Base-by-base conservation (phyloP, 2,329 filamentous ascomycete genomes). In the Aureobasidium sp. region DNA sequence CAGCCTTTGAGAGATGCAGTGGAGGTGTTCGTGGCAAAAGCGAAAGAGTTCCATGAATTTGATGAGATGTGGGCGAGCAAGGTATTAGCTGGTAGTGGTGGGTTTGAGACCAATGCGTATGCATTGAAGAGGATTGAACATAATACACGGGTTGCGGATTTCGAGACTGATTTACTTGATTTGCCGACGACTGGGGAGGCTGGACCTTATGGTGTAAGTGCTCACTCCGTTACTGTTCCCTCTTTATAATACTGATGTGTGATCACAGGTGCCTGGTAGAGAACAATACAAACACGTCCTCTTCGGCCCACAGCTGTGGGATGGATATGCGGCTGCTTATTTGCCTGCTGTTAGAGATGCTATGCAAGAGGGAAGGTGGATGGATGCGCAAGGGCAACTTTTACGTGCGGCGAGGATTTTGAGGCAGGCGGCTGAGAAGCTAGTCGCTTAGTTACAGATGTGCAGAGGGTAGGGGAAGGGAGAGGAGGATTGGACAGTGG, bases 241-340 rank as follows among this genome's bases (percentile, higher is more conserved):
- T 23, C 11, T 43, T n/a, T 18, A 23, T 7, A 13, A 6, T 47
- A 23, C 56, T 43, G 45, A 61, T 15, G 6, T n/a, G 3, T 5
- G 67, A 64, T 69, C 7, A 59, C 65, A 94, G 92, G 87, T 97
- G 6, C 93, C 93, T 45, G 93, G 93, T 72, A 90, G 95, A 69
- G 93, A 92, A 7, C 96, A 98, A 80, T 99, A 94, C 85, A 97
- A 97, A 78, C 96, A 98, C 79, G 87, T 97, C 74, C 82, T 99
- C 65, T 97, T 95, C 76, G 95, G 93, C 2, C 96, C 96, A 0
- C 88, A 93, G 73, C 82, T 88, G 3, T 95, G 93, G 91, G 90
- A 90, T 40, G 88, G 87, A 43, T 87, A 91, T 70, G 87, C 91
- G 38, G 87, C 87, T 65, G 87, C 87, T 0, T 88, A 88, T 68